These are phyloP conservation scores for Mrakia gelida DNA, from an alignment of 768 basidiomycete species.

Conservation along the genomic window DNA sequence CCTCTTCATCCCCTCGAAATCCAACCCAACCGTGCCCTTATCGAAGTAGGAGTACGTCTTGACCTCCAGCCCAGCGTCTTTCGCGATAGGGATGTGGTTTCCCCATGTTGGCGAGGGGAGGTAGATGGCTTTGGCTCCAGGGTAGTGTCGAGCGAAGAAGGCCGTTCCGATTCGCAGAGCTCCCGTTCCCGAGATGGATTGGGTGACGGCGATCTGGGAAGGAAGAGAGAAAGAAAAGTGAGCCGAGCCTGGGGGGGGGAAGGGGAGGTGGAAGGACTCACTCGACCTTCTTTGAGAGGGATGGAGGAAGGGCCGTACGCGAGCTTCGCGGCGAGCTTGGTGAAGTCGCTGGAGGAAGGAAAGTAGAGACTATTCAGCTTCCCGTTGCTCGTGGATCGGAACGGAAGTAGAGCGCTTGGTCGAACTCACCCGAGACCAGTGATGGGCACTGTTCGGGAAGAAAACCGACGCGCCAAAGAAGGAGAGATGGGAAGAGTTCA, in stretches of 20 bases:
- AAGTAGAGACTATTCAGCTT: not conserved
- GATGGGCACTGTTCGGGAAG: constrained; percentile 59
- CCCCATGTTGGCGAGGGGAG: constrained; percentile 40
- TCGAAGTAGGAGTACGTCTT: constrained; percentile 46
- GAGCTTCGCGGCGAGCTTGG: constrained; percentile 76
- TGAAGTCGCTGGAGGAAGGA: constrained; percentile 56
- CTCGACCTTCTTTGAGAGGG: constrained; percentile 60
- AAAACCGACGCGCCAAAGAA: not conserved
- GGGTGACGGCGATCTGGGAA: constrained; percentile 71
- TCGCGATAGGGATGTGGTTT: constrained; percentile 26
- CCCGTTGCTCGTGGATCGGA: too few relatives aligned
- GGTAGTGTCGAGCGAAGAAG: constrained; percentile 85
- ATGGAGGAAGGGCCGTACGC: constrained; percentile 81
- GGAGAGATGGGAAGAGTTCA: not conserved
- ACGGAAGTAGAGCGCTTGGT: not conserved
- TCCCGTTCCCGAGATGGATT: constrained; percentile 96
- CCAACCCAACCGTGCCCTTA: constrained; percentile 79
- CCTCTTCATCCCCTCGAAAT: constrained; percentile 82
- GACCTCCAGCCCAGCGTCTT: constrained; percentile 25
- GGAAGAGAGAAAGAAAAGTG: not conserved
- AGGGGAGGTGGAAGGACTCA: constrained; percentile 39
- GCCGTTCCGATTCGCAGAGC: constrained; percentile 92
- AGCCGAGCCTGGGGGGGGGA: not conserved
- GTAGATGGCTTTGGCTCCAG: constrained; percentile 43
- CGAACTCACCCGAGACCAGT: constrained; percentile 60